Evolutionary conservation across 768 basidiomycete genomes (phyloP).

Genomic region (Auriscalpium vulgare): DNA sequence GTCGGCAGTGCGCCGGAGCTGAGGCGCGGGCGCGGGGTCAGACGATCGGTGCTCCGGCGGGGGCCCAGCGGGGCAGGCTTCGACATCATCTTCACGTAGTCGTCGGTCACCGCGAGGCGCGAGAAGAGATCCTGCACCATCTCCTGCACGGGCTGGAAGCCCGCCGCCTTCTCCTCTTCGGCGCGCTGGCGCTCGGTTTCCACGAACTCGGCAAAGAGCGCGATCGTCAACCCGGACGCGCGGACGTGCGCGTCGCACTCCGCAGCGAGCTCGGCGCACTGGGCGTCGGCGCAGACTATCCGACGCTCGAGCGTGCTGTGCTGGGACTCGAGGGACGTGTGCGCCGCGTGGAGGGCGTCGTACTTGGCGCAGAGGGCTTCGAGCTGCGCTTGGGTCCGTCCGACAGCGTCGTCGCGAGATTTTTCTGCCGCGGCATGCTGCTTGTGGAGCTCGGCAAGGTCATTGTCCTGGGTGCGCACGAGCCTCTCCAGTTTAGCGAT

Average conservation of each 20-base stretch:
- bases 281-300: background rate
- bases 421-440: background rate
- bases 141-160: background rate
- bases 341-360: background rate
- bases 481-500: background rate
- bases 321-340: background rate
- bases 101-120: background rate
- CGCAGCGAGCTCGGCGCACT: background rate
- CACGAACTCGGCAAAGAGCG: background rate
- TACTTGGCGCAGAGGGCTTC: background rate
- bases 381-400: background rate
- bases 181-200: background rate
- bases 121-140: slow-evolving; percentile 1
- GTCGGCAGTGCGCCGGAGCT: background rate
- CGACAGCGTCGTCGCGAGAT: background rate
- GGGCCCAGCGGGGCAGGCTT: background rate
- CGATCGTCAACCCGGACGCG: background rate
- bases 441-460: background rate
- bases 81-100: background rate
- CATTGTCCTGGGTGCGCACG: background rate
- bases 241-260: background rate
- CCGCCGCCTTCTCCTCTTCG: background rate
- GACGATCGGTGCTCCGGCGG: no score
- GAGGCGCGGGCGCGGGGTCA: background rate
- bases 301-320: background rate